Evolutionary conservation across 192 early-diverging fungal species (phyloP).

Genomic region (Umbelopsis sp.): DNA sequence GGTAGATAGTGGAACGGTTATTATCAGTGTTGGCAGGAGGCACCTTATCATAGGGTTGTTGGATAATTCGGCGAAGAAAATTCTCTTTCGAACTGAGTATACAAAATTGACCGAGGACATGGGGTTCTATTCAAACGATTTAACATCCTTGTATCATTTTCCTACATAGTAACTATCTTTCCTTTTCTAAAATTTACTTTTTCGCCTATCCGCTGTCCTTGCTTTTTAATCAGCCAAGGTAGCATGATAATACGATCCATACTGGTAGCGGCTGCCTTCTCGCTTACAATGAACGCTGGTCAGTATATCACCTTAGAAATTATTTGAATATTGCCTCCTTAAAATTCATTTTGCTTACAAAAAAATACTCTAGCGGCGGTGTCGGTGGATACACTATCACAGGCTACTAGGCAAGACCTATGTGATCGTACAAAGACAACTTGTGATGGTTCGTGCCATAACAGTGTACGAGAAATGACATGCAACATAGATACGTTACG

Average conservation of each 20-base stretch:
- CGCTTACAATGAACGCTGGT: not conserved
- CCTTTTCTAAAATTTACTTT: no score
- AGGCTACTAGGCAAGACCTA: not conserved
- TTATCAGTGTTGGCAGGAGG: not conserved
- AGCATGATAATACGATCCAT: not conserved
- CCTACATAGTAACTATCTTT: no score
- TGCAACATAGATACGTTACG: not conserved
- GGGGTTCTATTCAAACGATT: not conserved
- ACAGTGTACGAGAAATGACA: not conserved
- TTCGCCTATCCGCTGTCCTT: not conserved
- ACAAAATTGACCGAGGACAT: conserved; percentile 12
- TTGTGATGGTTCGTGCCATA: not conserved
- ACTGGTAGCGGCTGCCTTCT: not conserved
- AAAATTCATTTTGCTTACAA: not conserved
- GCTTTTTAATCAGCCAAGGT: no score
- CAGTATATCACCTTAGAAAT: not conserved
- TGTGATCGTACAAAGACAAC: not conserved
- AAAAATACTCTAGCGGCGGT: not conserved
- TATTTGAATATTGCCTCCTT: not conserved
- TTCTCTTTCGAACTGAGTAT: not conserved
- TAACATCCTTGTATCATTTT: not conserved
- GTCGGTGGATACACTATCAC: not conserved
- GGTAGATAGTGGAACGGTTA: no score
- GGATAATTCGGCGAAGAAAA: not conserved
- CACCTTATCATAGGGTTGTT: not conserved